Conservation (phyloP, 2,329 filamentous ascomycete species). For the Cordyceps pruinosa region DNA sequence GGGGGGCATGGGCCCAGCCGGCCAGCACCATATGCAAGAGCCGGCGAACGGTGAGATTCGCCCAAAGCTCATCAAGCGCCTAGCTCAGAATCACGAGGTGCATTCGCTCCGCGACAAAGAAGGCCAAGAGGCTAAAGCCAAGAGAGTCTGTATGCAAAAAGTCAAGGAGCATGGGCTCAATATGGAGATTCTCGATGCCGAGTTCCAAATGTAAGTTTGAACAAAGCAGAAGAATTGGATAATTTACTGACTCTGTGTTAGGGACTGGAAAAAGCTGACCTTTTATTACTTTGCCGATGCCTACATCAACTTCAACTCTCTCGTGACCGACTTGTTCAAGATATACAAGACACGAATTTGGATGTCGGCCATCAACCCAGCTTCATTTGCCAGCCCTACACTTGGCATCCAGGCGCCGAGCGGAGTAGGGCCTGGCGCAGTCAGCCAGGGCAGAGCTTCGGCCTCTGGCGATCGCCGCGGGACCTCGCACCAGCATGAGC, state of each 20-base stretch:
- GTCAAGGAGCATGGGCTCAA: constrained; percentile 89
- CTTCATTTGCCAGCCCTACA: constrained; percentile 79
- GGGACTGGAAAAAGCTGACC: constrained; percentile 97
- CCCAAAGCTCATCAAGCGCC: constrained; percentile 92
- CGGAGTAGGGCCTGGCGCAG: constrained; percentile 57
- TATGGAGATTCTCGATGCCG: constrained; percentile 98
- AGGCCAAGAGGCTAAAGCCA: constrained; percentile 94
- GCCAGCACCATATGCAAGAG: constrained; percentile 66
- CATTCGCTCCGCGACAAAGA: constrained; percentile 88
- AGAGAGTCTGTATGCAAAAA: constrained; percentile 93
- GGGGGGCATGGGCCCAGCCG: constrained; percentile 70
- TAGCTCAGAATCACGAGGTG: constrained; percentile 88
- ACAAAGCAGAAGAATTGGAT: not conserved
- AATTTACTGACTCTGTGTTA: constrained; percentile 30
- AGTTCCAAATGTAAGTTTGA: constrained; percentile 85
- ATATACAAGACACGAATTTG: constrained; percentile 99
- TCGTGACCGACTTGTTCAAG: constrained; percentile 96
- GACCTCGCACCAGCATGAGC: constrained; percentile 29
- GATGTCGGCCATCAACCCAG: constrained; percentile 99
- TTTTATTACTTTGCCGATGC: constrained; percentile 98
- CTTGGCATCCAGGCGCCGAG: constrained; percentile 65
- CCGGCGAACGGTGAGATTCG: constrained; percentile 70
- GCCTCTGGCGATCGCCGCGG: constrained; percentile 39
- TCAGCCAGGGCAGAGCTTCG: constrained; percentile 47
- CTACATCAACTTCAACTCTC: constrained; percentile 98